Evolutionary conservation across 805 yeast species (phyloP).

Genomic region (Wickerhamiella azyma): DNA sequence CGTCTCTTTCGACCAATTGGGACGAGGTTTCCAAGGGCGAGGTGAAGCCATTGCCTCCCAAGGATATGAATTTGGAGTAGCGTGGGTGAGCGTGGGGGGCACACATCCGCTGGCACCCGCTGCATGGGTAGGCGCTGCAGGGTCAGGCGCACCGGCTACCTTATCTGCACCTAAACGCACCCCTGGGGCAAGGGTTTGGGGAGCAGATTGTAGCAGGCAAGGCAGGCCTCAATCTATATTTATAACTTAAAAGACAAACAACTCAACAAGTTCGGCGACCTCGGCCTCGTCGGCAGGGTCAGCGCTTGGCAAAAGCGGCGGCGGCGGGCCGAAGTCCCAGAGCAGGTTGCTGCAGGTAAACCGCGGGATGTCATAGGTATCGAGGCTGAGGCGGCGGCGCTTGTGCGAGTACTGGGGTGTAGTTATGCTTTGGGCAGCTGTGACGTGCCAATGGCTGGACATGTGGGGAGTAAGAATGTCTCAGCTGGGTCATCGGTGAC

Average conservation of each 20-base stretch:
- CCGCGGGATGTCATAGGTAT: slow-evolving; percentile 4
- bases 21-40: slow-evolving; percentile 54
- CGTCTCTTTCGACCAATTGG: slow-evolving; percentile 91
- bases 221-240: slow-evolving; percentile 33
- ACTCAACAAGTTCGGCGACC: not conserved
- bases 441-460: not conserved
- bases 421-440: slow-evolving; percentile 3
- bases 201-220: too few species aligned
- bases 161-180: too few species aligned
- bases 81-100: too few species aligned
- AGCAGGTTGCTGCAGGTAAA: not conserved
- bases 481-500: too few species aligned
- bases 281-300: not conserved
- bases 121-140: too few species aligned
- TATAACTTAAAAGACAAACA: not conserved
- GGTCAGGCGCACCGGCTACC: too few species aligned
- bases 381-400: slow-evolving; percentile 3
- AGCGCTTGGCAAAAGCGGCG: not conserved
- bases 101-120: too few species aligned
- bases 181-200: too few species aligned
- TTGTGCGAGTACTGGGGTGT: slow-evolving; percentile 1
- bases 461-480: not conserved
- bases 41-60: slow-evolving; percentile 62
- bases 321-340: slow-evolving; percentile 7
- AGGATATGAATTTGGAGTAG: slow-evolving; percentile 39